Base-by-base conservation (phyloP, 2,329 filamentous ascomycete genomes). In the Verticillium klebahnii region DNA sequence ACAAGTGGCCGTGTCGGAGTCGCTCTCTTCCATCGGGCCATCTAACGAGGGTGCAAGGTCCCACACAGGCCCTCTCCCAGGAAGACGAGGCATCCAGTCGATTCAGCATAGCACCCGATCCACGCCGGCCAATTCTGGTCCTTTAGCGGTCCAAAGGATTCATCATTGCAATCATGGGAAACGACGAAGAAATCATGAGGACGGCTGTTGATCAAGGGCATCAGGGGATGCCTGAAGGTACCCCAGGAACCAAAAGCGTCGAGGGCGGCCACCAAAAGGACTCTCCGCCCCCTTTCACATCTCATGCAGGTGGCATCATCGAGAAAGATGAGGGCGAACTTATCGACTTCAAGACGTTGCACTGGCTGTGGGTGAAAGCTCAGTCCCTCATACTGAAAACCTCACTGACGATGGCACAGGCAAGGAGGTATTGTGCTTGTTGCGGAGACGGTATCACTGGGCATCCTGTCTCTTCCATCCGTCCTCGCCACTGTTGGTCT, bases 401-500 rank as follows among this genome's bases (percentile, higher is more conserved):
- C 17, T 37, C 4, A 5, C 14, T 23, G 14, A 57, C 55, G 14
- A 11, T 23, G 8, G 11, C 1, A 19, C 40, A 76, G 76, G 75
- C 77, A 80, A 72, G 78, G 77, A 45, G 74, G 75, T 2, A 72
- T 78, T 17, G 71, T 79, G 40, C 66, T 79, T 62, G 74, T 78
- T 58, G 76, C 77, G n/a, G 76, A 79, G 61, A 78, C 77, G 1
- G 75, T 79, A 58, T 78, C 75, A 0, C 73, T 79, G 17, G 77
- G 77, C 0, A 78, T 80, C 72, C 89, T 92, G 77, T 91, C 88
- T 1, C 90, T 92, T 63, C 89, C 89, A 1, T 90, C 87, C 70
- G 90, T 89, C 0, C 87, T 92, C 70, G 88, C 89, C 2, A 77
- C 87, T n/a, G 79, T 92, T 40, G 89, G 89, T 2, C 80, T 92